Evolutionary conservation across 768 basidiomycete genomes (phyloP).

Genomic region (Auriscalpium vulgare): DNA sequence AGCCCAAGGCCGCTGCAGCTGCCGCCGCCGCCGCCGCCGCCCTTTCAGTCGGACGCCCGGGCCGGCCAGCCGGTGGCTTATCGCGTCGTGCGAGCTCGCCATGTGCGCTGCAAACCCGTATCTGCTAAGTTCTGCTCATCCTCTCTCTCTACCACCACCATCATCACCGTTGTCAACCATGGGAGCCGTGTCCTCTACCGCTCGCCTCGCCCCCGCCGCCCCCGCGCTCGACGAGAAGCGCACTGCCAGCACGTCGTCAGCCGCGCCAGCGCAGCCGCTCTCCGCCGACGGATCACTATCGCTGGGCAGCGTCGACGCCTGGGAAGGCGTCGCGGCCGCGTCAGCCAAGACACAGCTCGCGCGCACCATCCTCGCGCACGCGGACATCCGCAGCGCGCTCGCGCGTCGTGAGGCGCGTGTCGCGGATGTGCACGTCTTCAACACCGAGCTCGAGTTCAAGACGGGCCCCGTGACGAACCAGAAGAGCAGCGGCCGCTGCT

Average conservation of each 20-base stretch:
- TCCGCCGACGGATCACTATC: conserved; percentile 59
- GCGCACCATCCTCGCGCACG: conserved; percentile 67
- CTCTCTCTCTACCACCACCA: no score
- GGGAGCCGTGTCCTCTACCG: conserved; percentile 30
- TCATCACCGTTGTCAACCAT: conserved; percentile 13
- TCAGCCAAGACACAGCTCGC: conserved; percentile 63
- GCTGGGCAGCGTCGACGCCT: conserved; percentile 47
- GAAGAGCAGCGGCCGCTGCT: conserved; percentile 85
- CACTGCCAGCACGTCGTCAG: conserved; percentile 9
- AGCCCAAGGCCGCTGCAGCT: no score
- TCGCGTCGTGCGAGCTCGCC: no score
- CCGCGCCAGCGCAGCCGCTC: conserved; percentile 21
- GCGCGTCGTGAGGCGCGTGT: conserved; percentile 54
- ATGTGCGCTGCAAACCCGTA: no score
- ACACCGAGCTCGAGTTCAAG: conserved; percentile 71
- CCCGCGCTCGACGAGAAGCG: conserved; percentile 14
- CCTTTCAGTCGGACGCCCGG: no score
- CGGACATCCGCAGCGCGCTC: conserved; percentile 55
- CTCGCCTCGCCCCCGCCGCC: conserved; percentile 3
- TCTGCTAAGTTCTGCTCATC: no score
- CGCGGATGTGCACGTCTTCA: conserved; percentile 74
- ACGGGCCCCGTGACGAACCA: conserved; percentile 81
- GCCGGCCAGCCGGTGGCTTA: no score
- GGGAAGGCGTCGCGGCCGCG: conserved; percentile 51
- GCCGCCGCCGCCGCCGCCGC: no score